phyloP scores from a whole-genome alignment of 164 flowering plant species.

The Taxillus chinensis region DNA sequence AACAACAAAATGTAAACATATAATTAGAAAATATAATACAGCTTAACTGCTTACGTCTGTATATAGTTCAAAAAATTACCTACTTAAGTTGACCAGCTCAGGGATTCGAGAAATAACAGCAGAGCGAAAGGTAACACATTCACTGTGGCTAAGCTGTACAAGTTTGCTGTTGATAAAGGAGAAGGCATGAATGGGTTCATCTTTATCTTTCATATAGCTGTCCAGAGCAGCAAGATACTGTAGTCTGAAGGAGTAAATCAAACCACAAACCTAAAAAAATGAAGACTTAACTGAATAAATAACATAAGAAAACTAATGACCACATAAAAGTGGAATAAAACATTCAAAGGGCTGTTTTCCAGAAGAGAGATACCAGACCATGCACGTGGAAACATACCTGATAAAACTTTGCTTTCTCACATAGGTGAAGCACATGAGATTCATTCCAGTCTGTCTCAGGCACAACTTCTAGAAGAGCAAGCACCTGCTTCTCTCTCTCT shows the following conservation, averaged over 20 bases:
- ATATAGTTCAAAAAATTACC: constrained; percentile 31
- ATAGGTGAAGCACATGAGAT: constrained; percentile 49
- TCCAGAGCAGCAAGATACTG: constrained; percentile 70
- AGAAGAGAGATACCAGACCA: not conserved
- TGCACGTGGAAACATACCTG: constrained; percentile 39
- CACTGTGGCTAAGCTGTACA: constrained; percentile 25
- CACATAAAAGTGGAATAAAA: not conserved
- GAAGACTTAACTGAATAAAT: not conserved
- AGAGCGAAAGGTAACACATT: constrained; percentile 41
- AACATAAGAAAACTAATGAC: not conserved
- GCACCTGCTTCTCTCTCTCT: constrained; percentile 70
- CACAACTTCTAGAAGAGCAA: constrained; percentile 58
- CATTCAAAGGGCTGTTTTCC: not conserved
- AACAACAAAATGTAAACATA: too few relatives aligned
- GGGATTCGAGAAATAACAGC: constrained; percentile 71
- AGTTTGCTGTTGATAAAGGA: constrained; percentile 55
- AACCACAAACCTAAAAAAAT: constrained; percentile 70
- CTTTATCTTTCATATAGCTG: constrained; percentile 67
- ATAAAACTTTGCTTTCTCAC: constrained; percentile 62
- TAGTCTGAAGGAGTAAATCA: constrained; percentile 46
- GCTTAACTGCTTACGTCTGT: not conserved
- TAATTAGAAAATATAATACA: not conserved
- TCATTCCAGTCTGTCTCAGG: constrained; percentile 67
- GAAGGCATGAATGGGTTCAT: constrained; percentile 89
- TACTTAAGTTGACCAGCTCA: constrained; percentile 59